These are phyloP conservation scores for Clarireedia monteithiana DNA, from an alignment of 2,329 filamentous ascomycete species.

Conservation along the genomic window DNA sequence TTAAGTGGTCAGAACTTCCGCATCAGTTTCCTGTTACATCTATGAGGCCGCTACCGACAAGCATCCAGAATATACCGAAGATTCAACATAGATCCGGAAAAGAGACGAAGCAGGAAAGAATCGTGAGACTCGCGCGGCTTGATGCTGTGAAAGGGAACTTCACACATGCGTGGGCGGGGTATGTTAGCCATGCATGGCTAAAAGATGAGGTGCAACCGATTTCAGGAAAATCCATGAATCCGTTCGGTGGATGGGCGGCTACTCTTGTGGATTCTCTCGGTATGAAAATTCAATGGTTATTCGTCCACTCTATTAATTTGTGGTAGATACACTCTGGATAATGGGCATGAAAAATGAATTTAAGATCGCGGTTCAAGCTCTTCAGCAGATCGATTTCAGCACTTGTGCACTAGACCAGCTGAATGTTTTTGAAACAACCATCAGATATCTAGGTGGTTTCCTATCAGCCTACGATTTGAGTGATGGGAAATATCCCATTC, in stretches of 20 bases:
- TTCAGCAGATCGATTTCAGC: constrained; percentile 47
- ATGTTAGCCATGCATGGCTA: constrained; percentile 69
- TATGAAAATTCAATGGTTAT: neutral
- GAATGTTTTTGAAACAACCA: constrained; percentile 34
- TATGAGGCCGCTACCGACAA: constrained; percentile 7
- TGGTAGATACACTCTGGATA: constrained; percentile 76
- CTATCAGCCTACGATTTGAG: constrained; percentile 32
- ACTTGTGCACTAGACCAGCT: constrained; percentile 16
- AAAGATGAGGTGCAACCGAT: constrained; percentile 80
- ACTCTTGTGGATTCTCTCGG: constrained; percentile 60
- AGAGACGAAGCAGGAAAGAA: constrained; percentile 11
- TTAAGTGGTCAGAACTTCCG: constrained; percentile 4
- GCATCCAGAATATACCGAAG: constrained; percentile 9
- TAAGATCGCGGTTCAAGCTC: constrained; percentile 49
- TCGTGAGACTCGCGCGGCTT: constrained; percentile 10
- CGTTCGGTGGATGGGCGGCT: constrained; percentile 85
- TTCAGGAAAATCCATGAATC: constrained; percentile 57
- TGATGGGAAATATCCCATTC: constrained; percentile 19
- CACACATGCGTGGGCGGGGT: constrained; percentile 61
- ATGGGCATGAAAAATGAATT: constrained; percentile 74
- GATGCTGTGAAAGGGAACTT: constrained; percentile 19
- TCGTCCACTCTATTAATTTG: neutral
- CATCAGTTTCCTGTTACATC: constrained; percentile 10
- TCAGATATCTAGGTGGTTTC: constrained; percentile 32
- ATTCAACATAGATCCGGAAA: constrained; percentile 18